phyloP scores from a whole-genome alignment of 805 yeast species.

The Priceomyces castillae region DNA sequence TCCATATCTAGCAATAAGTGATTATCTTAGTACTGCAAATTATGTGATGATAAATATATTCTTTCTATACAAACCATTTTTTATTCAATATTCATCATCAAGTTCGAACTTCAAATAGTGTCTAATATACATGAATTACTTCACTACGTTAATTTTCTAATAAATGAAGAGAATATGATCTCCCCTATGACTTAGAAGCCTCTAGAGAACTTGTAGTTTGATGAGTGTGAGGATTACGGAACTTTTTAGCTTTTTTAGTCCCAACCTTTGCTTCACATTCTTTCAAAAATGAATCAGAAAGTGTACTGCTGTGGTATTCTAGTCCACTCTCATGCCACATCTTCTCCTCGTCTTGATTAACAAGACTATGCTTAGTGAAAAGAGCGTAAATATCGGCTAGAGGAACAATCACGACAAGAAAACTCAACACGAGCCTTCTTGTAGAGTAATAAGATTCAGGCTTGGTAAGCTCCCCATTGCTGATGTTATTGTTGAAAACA shows the following conservation, averaged over 20 bases:
- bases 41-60: no score
- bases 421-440: constrained; percentile 13
- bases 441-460: constrained; percentile 7
- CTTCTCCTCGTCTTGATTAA: not conserved
- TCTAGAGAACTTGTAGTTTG: no score
- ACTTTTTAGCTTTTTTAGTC: constrained; percentile 11
- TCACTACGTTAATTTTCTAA: no score
- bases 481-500: constrained; percentile 23
- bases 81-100: no score
- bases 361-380: not conserved
- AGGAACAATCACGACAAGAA: constrained; percentile 19
- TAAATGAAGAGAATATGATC: no score
- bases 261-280: constrained; percentile 14
- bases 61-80: no score
- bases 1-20: constrained; percentile 45
- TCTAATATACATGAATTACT: no score
- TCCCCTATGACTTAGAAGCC: no score
- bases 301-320: constrained; percentile 7
- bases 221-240: not conserved
- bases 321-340: not conserved
- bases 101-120: no score
- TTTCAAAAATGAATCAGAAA: constrained; percentile 11
- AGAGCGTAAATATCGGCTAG: constrained; percentile 17
- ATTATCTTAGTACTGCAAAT: no score
- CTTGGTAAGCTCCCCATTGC: constrained; percentile 13